Conservation (phyloP, 257 asterid genomes). For the Solanum virginianum region DNA sequence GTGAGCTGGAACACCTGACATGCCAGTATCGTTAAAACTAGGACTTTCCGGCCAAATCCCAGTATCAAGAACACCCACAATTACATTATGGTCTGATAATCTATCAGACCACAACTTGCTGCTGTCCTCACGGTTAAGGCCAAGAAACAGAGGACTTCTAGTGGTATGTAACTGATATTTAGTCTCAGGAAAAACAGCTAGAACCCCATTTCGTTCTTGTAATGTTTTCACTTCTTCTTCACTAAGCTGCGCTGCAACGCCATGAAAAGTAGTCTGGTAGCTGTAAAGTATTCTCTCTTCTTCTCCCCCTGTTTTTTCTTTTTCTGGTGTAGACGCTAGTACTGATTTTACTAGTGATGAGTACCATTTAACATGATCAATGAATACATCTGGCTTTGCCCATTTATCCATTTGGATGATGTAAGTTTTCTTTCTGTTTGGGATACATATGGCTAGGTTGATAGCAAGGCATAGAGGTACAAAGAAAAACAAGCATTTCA, state of each 20-base stretch:
- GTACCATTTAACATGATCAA: conserved; percentile 60
- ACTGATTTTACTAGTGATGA: conserved; percentile 47
- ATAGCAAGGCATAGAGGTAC: conserved; percentile 6
- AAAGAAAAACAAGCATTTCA: conserved; percentile 23
- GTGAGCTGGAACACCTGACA: conserved; percentile 34
- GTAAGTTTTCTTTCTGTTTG: conserved; percentile 38
- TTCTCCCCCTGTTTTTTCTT: background rate
- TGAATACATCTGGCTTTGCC: conserved; percentile 60
- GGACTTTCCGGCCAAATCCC: conserved; percentile 96
- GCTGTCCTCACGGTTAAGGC: conserved; percentile 33
- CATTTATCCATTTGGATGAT: conserved; percentile 54
- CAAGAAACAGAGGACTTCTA: conserved; percentile 75
- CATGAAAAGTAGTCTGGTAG: conserved; percentile 72
- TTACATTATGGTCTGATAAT: conserved; percentile 29
- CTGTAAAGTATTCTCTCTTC: conserved; percentile 51
- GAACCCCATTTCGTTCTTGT: conserved; percentile 26
- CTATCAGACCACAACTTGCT: conserved; percentile 15
- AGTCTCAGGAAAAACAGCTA: conserved; percentile 55
- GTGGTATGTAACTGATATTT: conserved; percentile 74
- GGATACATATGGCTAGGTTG: background rate
- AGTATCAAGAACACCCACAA: conserved; percentile 79
- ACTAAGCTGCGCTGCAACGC: conserved; percentile 62
- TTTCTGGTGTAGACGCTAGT: background rate
- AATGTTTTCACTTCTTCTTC: conserved; percentile 38
- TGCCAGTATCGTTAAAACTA: conserved; percentile 76